Conservation (phyloP, 306 rosid genomes). For the Fragaria nilgerrensis region DNA sequence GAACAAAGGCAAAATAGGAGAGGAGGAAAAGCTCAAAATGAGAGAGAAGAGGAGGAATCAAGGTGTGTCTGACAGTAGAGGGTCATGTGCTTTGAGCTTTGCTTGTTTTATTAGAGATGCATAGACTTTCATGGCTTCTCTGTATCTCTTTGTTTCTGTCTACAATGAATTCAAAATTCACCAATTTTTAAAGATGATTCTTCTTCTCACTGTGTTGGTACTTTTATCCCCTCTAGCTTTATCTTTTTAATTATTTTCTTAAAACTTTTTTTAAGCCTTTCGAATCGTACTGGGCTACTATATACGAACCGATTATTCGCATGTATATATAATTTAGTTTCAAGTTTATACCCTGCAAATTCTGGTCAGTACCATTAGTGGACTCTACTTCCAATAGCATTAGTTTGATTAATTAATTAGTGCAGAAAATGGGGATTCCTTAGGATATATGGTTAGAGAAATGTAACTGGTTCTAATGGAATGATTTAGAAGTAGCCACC, state of each 20-base stretch:
- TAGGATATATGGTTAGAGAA: background rate
- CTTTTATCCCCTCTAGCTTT: conserved; percentile 27
- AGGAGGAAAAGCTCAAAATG: conserved; percentile 28
- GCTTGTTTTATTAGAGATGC: conserved; percentile 39
- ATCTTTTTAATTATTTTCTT: conserved; percentile 34
- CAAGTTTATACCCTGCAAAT: background rate
- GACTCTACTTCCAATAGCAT: background rate
- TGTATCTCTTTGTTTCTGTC: conserved; percentile 11
- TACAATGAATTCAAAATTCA: conserved; percentile 75
- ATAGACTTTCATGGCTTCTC: background rate
- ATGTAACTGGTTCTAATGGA: background rate
- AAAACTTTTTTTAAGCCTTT: conserved; percentile 20
- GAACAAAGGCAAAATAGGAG: conserved; percentile 49
- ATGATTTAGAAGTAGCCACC: background rate
- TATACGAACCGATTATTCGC: background rate
- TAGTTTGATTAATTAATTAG: background rate
- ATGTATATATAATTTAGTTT: background rate
- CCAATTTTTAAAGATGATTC: conserved; percentile 67
- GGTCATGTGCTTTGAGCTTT: conserved; percentile 86
- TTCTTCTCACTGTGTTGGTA: conserved; percentile 46
- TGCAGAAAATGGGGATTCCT: background rate
- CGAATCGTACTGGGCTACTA: conserved; percentile 9
- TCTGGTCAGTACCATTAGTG: background rate
- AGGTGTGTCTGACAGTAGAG: conserved; percentile 60
- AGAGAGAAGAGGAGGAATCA: conserved; percentile 61